Evolutionary conservation across 805 yeast species (phyloP).

Genomic region (Sugiyamaella chiloensis): DNA sequence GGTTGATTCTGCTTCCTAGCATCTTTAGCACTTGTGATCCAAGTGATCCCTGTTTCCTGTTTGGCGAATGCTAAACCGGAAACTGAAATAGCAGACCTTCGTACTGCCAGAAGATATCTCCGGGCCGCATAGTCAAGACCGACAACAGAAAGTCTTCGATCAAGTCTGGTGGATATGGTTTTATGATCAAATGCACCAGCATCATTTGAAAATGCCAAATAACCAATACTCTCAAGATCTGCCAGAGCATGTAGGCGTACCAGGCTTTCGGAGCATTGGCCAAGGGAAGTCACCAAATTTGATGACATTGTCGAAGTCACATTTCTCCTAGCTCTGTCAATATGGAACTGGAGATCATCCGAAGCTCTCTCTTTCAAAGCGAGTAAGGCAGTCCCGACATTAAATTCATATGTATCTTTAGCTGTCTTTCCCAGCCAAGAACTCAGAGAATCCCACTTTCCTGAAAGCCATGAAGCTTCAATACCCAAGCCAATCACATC

Average conservation of each 20-base stretch:
- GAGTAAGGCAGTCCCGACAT: constrained; percentile 61
- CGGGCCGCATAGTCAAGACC: constrained; percentile 59
- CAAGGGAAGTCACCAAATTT: constrained; percentile 48
- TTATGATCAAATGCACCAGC: constrained; percentile 13
- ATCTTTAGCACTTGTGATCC: constrained; percentile 57
- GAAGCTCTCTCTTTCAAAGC: constrained; percentile 39
- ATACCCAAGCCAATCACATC: constrained; percentile 69
- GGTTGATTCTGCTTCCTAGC: constrained; percentile 66
- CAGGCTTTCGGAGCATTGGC: constrained; percentile 47
- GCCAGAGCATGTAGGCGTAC: constrained; percentile 58
- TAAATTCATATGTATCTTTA: constrained; percentile 56
- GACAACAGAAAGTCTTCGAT: constrained; percentile 28
- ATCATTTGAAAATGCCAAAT: constrained; percentile 15
- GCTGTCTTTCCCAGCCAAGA: constrained; percentile 57
- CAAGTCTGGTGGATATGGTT: constrained; percentile 19
- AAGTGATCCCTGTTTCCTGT: constrained; percentile 43
- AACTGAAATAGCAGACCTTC: constrained; percentile 47
- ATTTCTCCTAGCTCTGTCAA: constrained; percentile 50
- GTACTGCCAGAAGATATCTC: constrained; percentile 56
- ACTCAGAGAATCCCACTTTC: constrained; percentile 47
- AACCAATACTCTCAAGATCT: constrained; percentile 48
- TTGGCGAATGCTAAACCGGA: constrained; percentile 22
- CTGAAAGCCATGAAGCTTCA: constrained; percentile 69
- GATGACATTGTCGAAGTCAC: constrained; percentile 60
- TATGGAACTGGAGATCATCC: constrained; percentile 37